Conservation (phyloP, 23 red algal genomes). For the Gracilariopsis chorda region DNA sequence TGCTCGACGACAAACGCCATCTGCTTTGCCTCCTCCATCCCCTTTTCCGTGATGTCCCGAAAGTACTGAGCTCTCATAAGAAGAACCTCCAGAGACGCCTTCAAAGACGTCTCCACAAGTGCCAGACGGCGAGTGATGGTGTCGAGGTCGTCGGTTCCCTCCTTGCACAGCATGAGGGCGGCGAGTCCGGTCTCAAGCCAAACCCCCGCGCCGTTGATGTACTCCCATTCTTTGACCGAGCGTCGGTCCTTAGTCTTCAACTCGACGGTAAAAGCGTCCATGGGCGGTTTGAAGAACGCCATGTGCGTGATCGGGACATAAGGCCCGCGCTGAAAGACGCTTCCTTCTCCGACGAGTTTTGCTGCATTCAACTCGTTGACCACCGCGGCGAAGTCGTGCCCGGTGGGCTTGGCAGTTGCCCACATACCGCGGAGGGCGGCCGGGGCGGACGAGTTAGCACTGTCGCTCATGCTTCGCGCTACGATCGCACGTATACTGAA, state of each 20-base stretch:
- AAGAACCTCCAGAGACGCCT: background rate
- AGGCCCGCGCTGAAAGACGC: background rate
- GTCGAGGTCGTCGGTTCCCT: background rate
- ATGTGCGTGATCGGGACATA: background rate
- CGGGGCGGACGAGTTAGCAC: background rate
- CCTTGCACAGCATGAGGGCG: background rate
- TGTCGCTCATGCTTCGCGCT: background rate
- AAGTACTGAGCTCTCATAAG: background rate
- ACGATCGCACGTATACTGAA: background rate
- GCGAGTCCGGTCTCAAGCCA: background rate
- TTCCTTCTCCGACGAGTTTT: background rate
- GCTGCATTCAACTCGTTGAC: background rate
- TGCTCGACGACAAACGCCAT: background rate
- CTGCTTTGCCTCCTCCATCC: background rate
- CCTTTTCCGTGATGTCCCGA: conserved; percentile 2
- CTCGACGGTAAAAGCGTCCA: background rate
- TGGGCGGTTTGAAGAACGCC: background rate
- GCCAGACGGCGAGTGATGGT: background rate
- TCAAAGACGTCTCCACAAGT: background rate
- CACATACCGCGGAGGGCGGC: background rate
- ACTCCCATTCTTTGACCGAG: conserved; percentile 8
- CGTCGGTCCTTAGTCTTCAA: background rate
- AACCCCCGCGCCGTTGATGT: background rate
- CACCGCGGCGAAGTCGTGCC: background rate
- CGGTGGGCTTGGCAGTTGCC: background rate